Percentiles rank a stretch among this genome's conserved stretches.
phyloP scores from a whole-genome alignment of 2,329 filamentous ascomycete genomes.

The Chaetomiaceae sp. region DNA sequence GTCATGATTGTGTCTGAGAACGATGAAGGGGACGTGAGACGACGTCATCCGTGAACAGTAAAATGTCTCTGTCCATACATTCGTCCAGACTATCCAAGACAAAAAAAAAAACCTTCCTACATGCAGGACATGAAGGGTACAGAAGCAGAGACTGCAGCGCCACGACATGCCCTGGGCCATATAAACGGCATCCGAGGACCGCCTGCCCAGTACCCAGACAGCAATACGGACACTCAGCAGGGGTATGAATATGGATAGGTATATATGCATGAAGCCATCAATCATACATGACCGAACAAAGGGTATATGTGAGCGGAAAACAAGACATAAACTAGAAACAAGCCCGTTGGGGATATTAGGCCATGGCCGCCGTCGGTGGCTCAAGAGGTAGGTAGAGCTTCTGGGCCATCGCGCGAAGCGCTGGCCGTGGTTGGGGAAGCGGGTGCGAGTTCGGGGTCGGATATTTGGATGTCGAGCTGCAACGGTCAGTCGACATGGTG shows the following conservation, averaged over 20 bases:
- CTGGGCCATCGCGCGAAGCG: constrained; percentile 20
- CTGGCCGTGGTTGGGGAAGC: constrained; percentile 45
- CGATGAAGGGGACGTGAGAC: not conserved
- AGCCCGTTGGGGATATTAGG: not conserved
- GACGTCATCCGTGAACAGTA: too few relatives aligned
- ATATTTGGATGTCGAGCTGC: constrained; percentile 75
- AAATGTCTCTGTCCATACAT: not conserved
- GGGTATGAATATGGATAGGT: constrained; percentile 6
- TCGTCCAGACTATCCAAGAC: not conserved
- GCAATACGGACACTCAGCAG: too few relatives aligned
- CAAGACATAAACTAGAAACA: not conserved
- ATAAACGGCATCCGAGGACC: not conserved
- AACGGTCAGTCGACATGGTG: constrained; percentile 25
- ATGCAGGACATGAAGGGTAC: not conserved
- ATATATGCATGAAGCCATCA: constrained; percentile 12
- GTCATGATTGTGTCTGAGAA: too few relatives aligned
- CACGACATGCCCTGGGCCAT: constrained; percentile 19
- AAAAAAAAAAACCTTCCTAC: not conserved
- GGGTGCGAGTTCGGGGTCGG: constrained; percentile 65
- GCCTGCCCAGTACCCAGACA: too few relatives aligned
- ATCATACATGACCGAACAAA: constrained; percentile 10
- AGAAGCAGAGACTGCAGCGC: constrained; percentile 13
- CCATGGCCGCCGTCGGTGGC: constrained; percentile 20
- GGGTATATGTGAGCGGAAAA: constrained; percentile 10
- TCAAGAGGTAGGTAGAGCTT: constrained; percentile 28